Evolutionary conservation across 2,329 filamentous ascomycete genomes (phyloP), one percentile per base, ranked within the genome.

Genomic region (Drechslerella dactyloides): DNA sequence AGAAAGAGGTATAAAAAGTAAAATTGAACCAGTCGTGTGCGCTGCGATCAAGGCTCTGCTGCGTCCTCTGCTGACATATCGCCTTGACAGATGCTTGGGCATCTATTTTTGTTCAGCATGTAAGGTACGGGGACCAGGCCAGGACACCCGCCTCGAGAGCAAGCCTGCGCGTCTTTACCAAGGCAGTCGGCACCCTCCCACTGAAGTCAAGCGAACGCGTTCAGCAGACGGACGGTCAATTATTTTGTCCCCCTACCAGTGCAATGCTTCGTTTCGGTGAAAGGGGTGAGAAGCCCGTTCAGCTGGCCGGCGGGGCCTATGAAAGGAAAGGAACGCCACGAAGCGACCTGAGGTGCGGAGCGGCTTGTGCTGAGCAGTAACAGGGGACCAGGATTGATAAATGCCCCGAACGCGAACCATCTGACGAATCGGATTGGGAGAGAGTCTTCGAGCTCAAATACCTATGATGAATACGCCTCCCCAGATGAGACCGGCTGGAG

Each of bases 381-480:
- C 44, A 48, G 44, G 44, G 44, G 44, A 21, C 44, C 44, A 48
- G 44, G 19, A 48, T 17, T 15, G 40, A 44, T 4, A 19, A 48
- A 48, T 48, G 44, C 44, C 44, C 44, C 44, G 44, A 48, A 48
- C 19, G 44, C 44, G 44, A 48, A 23, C 44, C 44, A 11, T 8
- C 15, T 5, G n/a, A 48, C 44, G 44, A 48, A 48, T 48, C 44
- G 21, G 44, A 21, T 19, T 5, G 27, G 27, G 27, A 33, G 27
- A 33, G 27, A 8, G 27, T 33, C 27, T 33, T 8, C 3, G 8
- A 33, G 27, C 27, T 33, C 27, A 8, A 33, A 3, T 33, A 8
- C 27, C 27, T 33, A 33, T 8, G 27, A 33, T 33, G 27, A 33
- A 33, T 33, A 8, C 27, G 27, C 27, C 8, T 8, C 8, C 27